A percentile compares a stretch with the other conserved stretches of the same genome.
phyloP scores from a whole-genome alignment of 2,329 filamentous ascomycete species.

The Calonectria pteridis region DNA sequence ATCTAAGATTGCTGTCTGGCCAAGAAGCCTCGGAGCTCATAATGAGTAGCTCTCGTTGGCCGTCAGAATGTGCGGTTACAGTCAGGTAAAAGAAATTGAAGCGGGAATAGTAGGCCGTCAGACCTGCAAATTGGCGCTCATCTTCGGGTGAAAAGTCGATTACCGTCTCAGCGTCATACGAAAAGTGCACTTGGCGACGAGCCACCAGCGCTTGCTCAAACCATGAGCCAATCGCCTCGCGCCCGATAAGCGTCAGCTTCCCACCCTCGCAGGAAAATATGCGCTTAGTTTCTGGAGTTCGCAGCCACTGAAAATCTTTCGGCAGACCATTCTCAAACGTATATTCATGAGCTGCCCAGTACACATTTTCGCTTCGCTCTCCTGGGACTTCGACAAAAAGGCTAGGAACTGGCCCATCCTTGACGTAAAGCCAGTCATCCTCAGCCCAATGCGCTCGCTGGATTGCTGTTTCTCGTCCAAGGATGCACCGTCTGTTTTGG shows the following conservation, averaged over 20 bases:
- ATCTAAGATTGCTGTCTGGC: conserved; percentile 62
- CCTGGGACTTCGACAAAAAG: conserved; percentile 65
- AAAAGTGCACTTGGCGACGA: conserved; percentile 69
- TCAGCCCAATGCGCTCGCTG: conserved; percentile 70
- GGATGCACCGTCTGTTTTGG: conserved; percentile 64
- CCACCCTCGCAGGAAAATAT: conserved; percentile 58
- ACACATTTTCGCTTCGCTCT: conserved; percentile 58
- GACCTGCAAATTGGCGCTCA: conserved; percentile 71
- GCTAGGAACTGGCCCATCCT: conserved; percentile 67
- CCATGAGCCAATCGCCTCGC: conserved; percentile 69
- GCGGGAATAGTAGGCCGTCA: conserved; percentile 73
- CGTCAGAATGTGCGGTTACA: conserved; percentile 67
- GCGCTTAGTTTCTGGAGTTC: conserved; percentile 66
- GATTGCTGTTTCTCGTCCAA: conserved; percentile 68
- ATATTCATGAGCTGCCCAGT: conserved; percentile 64
- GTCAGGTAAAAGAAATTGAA: conserved; percentile 76
- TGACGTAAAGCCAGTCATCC: conserved; percentile 74
- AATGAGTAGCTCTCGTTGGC: conserved; percentile 69
- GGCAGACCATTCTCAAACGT: conserved; percentile 60
- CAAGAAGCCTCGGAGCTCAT: conserved; percentile 68
- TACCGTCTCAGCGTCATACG: conserved; percentile 69
- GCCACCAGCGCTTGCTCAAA: conserved; percentile 70
- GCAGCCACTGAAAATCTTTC: conserved; percentile 69
- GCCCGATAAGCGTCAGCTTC: conserved; percentile 61
- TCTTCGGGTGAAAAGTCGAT: conserved; percentile 67